phyloP scores from a whole-genome alignment of 78 protist species.

The Dictyostelium purpureum region DNA sequence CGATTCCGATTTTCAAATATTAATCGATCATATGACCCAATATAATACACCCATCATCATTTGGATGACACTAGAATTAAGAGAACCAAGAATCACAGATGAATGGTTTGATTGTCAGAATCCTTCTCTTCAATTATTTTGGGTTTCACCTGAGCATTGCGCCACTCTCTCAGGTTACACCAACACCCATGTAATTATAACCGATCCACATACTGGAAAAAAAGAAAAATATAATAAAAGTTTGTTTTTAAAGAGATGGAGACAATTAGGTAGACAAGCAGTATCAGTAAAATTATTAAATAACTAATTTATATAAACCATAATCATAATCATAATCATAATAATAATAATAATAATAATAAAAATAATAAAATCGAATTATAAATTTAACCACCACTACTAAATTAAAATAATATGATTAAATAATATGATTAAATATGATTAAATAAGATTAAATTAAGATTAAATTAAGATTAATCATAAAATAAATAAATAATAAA shows the following conservation, averaged over 20 bases:
- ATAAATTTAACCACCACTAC: too few relatives aligned
- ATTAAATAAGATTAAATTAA: too few relatives aligned
- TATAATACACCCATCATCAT: constrained; percentile 35
- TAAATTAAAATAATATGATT: too few relatives aligned
- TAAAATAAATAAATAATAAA: too few relatives aligned
- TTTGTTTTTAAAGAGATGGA: constrained; percentile 65
- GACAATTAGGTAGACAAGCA: constrained; percentile 78
- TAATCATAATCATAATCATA: too few relatives aligned
- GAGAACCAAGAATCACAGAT: constrained; percentile 30
- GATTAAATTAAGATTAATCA: too few relatives aligned
- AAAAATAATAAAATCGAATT: too few relatives aligned
- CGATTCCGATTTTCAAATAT: background rate
- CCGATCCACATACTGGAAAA: constrained; percentile 75
- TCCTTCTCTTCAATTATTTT: background rate
- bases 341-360: too few relatives aligned
- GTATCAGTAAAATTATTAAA: background rate
- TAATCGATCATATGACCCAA: background rate
- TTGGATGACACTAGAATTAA: constrained; percentile 74
- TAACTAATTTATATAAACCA: too few relatives aligned
- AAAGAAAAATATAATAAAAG: constrained; percentile 20
- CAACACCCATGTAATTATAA: background rate
- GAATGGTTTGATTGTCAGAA: constrained; percentile 31
- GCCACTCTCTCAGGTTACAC: constrained; percentile 40
- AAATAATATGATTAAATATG: too few relatives aligned
- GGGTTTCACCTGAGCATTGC: constrained; percentile 74